Evolutionary conservation across 2,329 filamentous ascomycete species (phyloP).

Genomic region (Cercospora sojina): DNA sequence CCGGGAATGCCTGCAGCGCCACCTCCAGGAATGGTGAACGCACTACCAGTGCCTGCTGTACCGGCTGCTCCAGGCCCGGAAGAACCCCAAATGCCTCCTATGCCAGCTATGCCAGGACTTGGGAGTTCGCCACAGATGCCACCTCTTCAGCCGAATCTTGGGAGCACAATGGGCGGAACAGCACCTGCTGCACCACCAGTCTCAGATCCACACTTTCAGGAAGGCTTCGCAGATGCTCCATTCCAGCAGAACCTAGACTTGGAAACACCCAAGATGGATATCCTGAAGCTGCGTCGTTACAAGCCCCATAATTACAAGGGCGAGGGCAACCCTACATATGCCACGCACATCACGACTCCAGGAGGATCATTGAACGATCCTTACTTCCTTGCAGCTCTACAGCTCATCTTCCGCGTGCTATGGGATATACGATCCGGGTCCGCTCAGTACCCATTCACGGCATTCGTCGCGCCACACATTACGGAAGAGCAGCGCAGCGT

Average conservation of each 20-base stretch:
- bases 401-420: constrained; percentile 24
- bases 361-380: constrained; percentile 25
- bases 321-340: constrained; percentile 20
- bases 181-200: background rate
- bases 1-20: background rate
- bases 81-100: background rate
- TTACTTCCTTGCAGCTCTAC: constrained; percentile 27
- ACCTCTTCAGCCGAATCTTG: background rate
- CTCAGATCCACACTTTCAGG: constrained; percentile 1
- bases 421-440: constrained; percentile 26
- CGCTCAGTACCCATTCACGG: constrained; percentile 23
- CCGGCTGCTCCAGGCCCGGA: background rate
- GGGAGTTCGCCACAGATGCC: constrained; percentile 4
- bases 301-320: constrained; percentile 27
- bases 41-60: background rate
- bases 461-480: constrained; percentile 28
- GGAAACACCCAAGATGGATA: constrained; percentile 15
- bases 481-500: constrained; percentile 22
- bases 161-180: constrained; percentile 1
- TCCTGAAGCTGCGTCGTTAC: constrained; percentile 14
- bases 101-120: constrained; percentile 5
- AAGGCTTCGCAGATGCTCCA: background rate
- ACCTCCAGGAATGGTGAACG: background rate
- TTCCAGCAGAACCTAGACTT: constrained; percentile 13
- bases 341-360: constrained; percentile 23